Conservation (phyloP, 331 rosid genomes). For the Rosa hybrid region DNA sequence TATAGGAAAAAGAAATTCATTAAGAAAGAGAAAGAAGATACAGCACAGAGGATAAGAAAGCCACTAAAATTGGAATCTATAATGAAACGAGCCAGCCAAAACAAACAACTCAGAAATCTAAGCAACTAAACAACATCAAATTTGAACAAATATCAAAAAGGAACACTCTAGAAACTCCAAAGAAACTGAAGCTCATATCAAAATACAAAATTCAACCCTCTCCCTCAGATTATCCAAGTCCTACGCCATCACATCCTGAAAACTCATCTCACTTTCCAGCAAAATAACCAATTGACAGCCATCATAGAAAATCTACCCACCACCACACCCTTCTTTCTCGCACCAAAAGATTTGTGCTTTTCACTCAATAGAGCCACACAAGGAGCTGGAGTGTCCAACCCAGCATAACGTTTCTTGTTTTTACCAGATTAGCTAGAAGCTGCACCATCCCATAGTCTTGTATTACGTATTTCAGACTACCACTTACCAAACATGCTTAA, state of each 20-base stretch:
- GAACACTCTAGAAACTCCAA: not conserved
- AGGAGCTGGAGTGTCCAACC: not conserved
- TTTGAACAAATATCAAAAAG: not conserved
- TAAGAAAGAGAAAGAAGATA: not conserved
- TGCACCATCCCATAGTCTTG: not conserved
- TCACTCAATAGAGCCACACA: not conserved
- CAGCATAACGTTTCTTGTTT: not conserved
- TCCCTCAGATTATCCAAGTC: not conserved
- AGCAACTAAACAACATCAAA: not conserved
- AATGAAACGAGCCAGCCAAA: not conserved
- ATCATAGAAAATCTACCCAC: not conserved
- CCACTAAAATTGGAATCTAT: not conserved
- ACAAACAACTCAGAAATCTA: not conserved
- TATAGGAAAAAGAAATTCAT: not conserved
- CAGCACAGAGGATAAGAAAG: not conserved
- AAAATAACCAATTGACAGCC: not conserved
- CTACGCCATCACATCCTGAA: not conserved
- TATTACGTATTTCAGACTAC: not conserved
- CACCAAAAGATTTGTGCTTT: not conserved
- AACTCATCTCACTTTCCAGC: not conserved
- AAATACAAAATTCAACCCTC: not conserved
- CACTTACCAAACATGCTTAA: not conserved
- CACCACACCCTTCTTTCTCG: not conserved
- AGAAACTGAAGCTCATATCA: not conserved
- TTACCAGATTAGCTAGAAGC: not conserved